Conservation (phyloP, 225 moss, liverwort and hornwort species). For the Pseudoscleropodium purum region DNA sequence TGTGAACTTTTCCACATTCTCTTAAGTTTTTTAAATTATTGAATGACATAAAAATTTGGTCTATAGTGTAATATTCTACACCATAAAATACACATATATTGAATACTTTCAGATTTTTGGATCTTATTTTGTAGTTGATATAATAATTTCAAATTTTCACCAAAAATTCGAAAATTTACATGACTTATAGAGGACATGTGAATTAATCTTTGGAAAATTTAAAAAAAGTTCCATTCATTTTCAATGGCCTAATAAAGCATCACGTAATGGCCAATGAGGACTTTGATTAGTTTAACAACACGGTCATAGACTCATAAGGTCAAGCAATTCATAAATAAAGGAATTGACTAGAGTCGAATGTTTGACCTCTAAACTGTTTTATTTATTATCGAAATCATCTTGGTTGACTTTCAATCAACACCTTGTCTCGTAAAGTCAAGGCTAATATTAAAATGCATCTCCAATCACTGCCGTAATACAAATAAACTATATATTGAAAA, state of each 20-base stretch:
- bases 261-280: no score
- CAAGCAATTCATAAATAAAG: fast-evolving
- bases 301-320: no score
- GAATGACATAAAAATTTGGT: background rate
- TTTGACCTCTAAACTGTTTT: background rate
- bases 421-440: background rate
- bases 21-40: background rate
- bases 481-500: background rate
- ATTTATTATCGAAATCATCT: background rate
- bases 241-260: no score
- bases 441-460: background rate
- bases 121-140: background rate
- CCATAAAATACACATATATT: fast-evolving
- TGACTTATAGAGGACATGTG: fast-evolving
- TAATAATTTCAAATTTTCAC: background rate
- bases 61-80: background rate
- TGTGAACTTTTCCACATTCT: background rate
- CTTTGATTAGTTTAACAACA: background rate
- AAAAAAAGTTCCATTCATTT: background rate
- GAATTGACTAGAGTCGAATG: fast-evolving
- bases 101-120: background rate
- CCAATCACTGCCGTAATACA: background rate
- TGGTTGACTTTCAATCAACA: background rate
- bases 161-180: background rate
- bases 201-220: background rate